Conservation (phyloP, 2,329 filamentous ascomycete species). For the Penicillium sp. region DNA sequence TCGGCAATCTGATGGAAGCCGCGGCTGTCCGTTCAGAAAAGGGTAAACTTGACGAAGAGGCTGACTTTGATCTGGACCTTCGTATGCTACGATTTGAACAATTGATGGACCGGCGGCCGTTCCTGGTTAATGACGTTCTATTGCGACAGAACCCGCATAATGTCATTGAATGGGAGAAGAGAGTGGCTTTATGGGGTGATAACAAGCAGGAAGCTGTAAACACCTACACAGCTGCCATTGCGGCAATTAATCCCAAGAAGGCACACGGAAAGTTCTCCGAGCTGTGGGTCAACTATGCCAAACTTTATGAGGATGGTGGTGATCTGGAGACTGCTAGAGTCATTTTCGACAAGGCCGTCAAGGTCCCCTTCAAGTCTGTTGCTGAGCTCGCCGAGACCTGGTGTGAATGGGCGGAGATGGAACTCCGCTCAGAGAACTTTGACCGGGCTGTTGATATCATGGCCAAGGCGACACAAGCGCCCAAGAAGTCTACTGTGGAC, state of each 20-base stretch:
- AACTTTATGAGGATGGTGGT: slow-evolving; percentile 89
- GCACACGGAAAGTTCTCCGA: slow-evolving; percentile 92
- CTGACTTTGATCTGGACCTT: slow-evolving; percentile 93
- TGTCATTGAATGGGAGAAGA: slow-evolving; percentile 95
- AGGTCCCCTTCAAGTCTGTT: slow-evolving; percentile 98
- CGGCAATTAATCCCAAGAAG: slow-evolving; percentile 91
- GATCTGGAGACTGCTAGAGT: slow-evolving; percentile 84
- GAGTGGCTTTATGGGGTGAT: slow-evolving; percentile 92
- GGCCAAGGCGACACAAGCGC: slow-evolving; percentile 96
- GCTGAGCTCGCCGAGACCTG: slow-evolving; percentile 96
- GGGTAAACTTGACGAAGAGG: slow-evolving; percentile 76
- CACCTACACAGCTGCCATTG: slow-evolving; percentile 93
- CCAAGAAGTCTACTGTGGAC: slow-evolving; percentile 96
- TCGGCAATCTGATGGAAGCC: slow-evolving; percentile 87
- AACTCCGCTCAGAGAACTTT: slow-evolving; percentile 93
- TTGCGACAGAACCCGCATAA: slow-evolving; percentile 96
- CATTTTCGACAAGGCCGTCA: slow-evolving; percentile 97
- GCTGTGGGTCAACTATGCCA: slow-evolving; percentile 95
- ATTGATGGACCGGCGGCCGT: slow-evolving; percentile 94
- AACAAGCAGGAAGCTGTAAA: slow-evolving; percentile 91
- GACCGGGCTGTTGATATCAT: slow-evolving; percentile 94
- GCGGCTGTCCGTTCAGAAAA: slow-evolving; percentile 81
- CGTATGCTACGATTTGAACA: slow-evolving; percentile 98
- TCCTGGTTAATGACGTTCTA: slow-evolving; percentile 94
- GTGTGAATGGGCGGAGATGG: slow-evolving; percentile 99